Evolutionary conservation across 2,329 filamentous ascomycete genomes (phyloP).

Genomic region (Xylariaceae sp.): DNA sequence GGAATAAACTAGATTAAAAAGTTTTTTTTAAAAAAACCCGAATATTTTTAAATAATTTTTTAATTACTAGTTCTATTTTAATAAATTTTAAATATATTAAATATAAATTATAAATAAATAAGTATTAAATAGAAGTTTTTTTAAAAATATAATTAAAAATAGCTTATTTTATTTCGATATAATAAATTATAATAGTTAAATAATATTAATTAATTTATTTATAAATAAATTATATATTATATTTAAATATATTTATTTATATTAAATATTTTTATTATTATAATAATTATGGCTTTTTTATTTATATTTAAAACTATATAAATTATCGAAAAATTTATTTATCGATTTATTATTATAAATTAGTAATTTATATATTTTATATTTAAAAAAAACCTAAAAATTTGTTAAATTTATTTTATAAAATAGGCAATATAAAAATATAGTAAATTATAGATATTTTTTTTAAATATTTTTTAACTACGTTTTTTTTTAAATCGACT

Average conservation of each 20-base stretch:
- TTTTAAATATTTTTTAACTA: conserved; percentile 1
- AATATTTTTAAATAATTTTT: not conserved
- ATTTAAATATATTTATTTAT: too few species aligned
- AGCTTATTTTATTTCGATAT: not conserved
- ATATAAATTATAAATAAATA: not conserved
- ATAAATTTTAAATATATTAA: not conserved
- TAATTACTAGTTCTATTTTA: not conserved
- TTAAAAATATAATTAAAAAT: not conserved
- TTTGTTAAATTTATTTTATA: not conserved
- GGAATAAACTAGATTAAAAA: too few species aligned
- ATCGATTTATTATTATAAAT: not conserved
- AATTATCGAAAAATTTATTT: not conserved
- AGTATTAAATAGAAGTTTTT: not conserved
- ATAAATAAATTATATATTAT: not conserved
- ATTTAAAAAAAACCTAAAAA: not conserved
- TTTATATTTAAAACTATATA: not conserved
- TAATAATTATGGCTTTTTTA: not conserved
- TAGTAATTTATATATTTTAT: not conserved
- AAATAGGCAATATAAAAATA: not conserved
- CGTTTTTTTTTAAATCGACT: conserved; percentile 5
- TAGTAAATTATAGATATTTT: not conserved
- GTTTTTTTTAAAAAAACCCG: too few species aligned
- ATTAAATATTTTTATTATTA: too few species aligned
- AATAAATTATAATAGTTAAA: not conserved
- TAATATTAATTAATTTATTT: not conserved